Percentiles rank a stretch among this genome's conserved stretches.
phyloP scores from a whole-genome alignment of 2,329 filamentous ascomycete genomes.

The Fusarium nematophilum region DNA sequence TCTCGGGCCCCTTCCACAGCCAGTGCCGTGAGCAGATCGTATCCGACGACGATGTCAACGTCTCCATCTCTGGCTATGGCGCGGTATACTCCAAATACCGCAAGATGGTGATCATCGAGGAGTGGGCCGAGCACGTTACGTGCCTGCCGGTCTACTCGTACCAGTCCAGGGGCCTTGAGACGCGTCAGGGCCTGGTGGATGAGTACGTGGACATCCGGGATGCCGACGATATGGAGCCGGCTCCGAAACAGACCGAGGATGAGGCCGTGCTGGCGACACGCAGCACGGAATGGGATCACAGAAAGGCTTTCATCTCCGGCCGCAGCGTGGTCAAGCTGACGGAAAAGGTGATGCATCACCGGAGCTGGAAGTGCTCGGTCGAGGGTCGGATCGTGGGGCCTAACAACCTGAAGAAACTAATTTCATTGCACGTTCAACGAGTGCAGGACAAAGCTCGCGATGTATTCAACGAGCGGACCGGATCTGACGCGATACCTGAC shows the following conservation, averaged over 20 bases:
- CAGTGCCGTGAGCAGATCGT: slow-evolving; percentile 16
- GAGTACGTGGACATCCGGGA: slow-evolving; percentile 39
- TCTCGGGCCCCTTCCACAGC: slow-evolving; percentile 33
- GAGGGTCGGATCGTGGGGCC: slow-evolving; percentile 30
- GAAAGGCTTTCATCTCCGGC: slow-evolving; percentile 19
- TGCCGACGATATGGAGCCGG: not conserved
- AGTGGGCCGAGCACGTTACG: slow-evolving; percentile 29
- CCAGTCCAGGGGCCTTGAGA: slow-evolving; percentile 27
- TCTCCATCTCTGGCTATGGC: slow-evolving; percentile 22
- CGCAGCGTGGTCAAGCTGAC: slow-evolving; percentile 35
- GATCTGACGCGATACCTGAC: no score
- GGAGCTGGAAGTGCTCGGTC: slow-evolving; percentile 28
- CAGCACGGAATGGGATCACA: slow-evolving; percentile 3
- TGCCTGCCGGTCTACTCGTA: slow-evolving; percentile 39
- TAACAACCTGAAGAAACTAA: no score
- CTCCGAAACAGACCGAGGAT: not conserved
- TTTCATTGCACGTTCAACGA: no score
- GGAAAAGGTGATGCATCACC: slow-evolving; percentile 17
- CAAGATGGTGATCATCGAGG: slow-evolving; percentile 37
- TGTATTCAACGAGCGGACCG: no score
- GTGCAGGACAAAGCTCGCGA: no score
- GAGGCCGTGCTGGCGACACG: slow-evolving; percentile 17
- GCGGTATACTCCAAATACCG: slow-evolving; percentile 39
- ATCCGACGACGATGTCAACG: slow-evolving; percentile 3
- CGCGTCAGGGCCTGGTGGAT: slow-evolving; percentile 2